phyloP scores from a whole-genome alignment of 2,329 filamentous ascomycete genomes.

The Colletotrichum tanaceti region DNA sequence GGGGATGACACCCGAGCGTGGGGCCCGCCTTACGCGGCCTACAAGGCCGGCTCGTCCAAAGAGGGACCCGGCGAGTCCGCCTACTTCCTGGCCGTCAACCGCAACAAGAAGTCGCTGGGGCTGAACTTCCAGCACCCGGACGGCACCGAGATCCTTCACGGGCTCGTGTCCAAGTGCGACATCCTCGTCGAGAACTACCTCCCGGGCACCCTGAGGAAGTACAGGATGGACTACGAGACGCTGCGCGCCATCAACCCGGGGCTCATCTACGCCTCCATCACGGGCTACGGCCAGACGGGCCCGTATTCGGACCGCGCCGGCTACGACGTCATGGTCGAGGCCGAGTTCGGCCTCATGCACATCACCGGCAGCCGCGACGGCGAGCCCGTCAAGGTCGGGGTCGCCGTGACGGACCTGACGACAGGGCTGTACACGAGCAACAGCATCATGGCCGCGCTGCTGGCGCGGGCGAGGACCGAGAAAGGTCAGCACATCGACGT shows the following conservation, averaged over 20 bases:
- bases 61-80: conserved; percentile 89
- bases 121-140: conserved; percentile 89
- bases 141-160: conserved; percentile 88
- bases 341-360: conserved; percentile 98
- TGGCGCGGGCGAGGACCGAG: conserved; percentile 79
- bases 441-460: conserved; percentile 90
- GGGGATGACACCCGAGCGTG: conserved; percentile 96
- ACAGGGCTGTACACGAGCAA: conserved; percentile 96
- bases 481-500: conserved; percentile 94
- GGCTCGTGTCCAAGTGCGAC: conserved; percentile 85
- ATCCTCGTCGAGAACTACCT: conserved; percentile 98
- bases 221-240: conserved; percentile 87
- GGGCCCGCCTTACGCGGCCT: conserved; percentile 93
- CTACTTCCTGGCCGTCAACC: conserved; percentile 93
- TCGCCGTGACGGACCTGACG: conserved; percentile 95
- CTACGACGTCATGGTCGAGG: conserved; percentile 99
- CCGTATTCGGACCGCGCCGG: conserved; percentile 89
- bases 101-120: conserved; percentile 95
- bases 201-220: conserved; percentile 89
- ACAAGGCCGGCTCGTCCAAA: conserved; percentile 68
- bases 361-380: conserved; percentile 92
- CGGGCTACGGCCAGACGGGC: conserved; percentile 95
- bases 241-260: conserved; percentile 83
- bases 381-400: conserved; percentile 94
- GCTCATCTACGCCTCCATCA: conserved; percentile 95